Conservation (phyloP, 495 filamentous ascomycete species). For the Penicillium angulare region DNA sequence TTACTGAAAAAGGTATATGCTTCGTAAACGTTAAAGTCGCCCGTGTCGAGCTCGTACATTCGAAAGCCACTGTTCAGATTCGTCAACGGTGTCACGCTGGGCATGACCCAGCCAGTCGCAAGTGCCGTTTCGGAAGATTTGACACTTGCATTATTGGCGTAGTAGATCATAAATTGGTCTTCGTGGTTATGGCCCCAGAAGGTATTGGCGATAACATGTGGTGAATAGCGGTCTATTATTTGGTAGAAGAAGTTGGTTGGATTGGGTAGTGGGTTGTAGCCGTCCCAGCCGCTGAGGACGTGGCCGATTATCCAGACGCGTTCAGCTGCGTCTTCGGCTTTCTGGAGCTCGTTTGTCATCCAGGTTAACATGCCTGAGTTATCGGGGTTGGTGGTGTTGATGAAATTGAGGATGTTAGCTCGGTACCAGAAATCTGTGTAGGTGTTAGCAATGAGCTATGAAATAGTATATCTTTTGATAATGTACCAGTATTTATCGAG, state of each 20-base stretch:
- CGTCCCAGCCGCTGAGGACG: slow-evolving; percentile 52
- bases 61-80: slow-evolving; percentile 57
- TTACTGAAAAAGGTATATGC: slow-evolving; percentile 53
- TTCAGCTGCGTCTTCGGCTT: slow-evolving; percentile 50
- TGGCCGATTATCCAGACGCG: slow-evolving; percentile 58
- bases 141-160: slow-evolving; percentile 47
- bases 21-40: slow-evolving; percentile 52
- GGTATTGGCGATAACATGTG: slow-evolving; percentile 53
- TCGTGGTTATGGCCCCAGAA: slow-evolving; percentile 61
- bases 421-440: slow-evolving; percentile 51
- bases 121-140: slow-evolving; percentile 40
- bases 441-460: slow-evolving; percentile 27
- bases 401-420: slow-evolving; percentile 44
- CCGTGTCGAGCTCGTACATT: slow-evolving; percentile 55
- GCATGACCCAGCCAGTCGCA: slow-evolving; percentile 47
- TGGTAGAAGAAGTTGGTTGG: slow-evolving; percentile 56
- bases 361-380: slow-evolving; percentile 50
- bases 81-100: slow-evolving; percentile 52
- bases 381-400: slow-evolving; percentile 50
- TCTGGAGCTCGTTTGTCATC: slow-evolving; percentile 51
- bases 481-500: slow-evolving; percentile 50
- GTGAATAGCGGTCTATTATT: slow-evolving; percentile 55
- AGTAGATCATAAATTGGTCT: slow-evolving; percentile 53
- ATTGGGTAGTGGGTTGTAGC: slow-evolving; percentile 46
- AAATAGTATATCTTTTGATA: too few species aligned